Evolutionary conservation across 176 grass and related monocot genomes (phyloP), one percentile per base, ranked within the genome.

Genomic region (Thinopyrum elongatum): DNA sequence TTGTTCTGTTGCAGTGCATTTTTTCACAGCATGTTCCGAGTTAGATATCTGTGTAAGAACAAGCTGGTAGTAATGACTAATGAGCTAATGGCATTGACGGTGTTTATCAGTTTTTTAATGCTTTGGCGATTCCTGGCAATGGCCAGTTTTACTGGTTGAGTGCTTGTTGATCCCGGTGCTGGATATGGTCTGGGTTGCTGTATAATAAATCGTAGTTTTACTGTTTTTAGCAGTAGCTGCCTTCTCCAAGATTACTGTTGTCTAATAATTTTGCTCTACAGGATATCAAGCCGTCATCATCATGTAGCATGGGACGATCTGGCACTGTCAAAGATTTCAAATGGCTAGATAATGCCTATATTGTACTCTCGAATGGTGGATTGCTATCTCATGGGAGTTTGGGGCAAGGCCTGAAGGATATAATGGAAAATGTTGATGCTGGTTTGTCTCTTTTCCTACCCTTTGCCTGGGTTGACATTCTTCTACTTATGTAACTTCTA

Each of bases 381-480:
- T 86, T 86, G 76, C 90, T 98, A 41, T 91, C 58, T 90, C 88
- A 90, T 28, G 92, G 88, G 15, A 81, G 75, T 89, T 67, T 91
- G 53, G 89, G 85, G 10, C 86, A 92, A 82, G 72, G 70, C 57
- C 70, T 88, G 4, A 92, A 95, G 76, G 88, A 94, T 88, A 41
- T 88, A 13, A 88, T 98, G 47, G 76, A 98, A 64, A 92, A 81
- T 90, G 92, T 98, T 59, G 92, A 94, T 92, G 94, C 90, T 77
- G 91, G 95, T 95, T 53, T 62, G 87, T 89, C 29, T 53, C 80
- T 70, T 83, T 55, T 60, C 15, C 33, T 70, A 85, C 53, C 65
- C 80, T 55, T 74, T 74, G 3, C 72, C 70, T 39, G 44, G 38
- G 47, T 26, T 16, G 31, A 26, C 64, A 29, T 65, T 28, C 64